Evolutionary conservation across 2,329 filamentous ascomycete species (phyloP), one percentile per base, ranked within the genome.

Genomic region (Podosphaera aphanis): DNA sequence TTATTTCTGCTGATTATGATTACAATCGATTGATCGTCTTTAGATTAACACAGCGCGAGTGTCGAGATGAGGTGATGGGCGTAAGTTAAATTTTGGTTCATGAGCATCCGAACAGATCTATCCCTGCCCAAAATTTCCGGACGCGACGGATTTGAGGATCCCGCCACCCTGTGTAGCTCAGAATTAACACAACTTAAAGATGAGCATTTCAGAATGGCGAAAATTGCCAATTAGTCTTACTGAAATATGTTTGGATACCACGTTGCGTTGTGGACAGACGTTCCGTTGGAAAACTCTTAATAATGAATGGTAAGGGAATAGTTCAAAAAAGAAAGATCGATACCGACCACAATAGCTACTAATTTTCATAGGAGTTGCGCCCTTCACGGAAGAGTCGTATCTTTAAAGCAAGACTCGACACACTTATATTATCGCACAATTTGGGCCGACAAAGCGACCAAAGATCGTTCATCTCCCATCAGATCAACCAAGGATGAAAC

Each of bases 181-280:
- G 5, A 29, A 6, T 11, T 5, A 11, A 5, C 25, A 29, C 25
- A 29, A 29, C 25, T 29, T 8, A 33, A 33, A 3, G 6, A 33
- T 33, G 29, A 33, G 29, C 37, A 66, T 74, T n/a, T 69, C 77
- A 15, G 80, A 83, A 59, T 98, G 90, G 90, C 75, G 75, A 52
- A 92, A 83, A 64, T 65, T 98, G 53, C 85, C 90, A 20, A 66
- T 94, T 36, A 81, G 70, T 49, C 64, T 93, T 29, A 73, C 77
- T 3, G 90, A 98, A 59, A 72, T 98, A 3, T 94, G 84, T 60
- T 85, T 98, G 52, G 84, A 93, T 56, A 98, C 88, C 0, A 93
- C 85, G 0, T 66, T 98, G 29, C 78, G 88, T 50, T 98, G 90
- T 60, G 90, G 90, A 2, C 90, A 98, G 61, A 93, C 88, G 0